These are phyloP conservation scores for Penicillium sp. DNA, from an alignment of 2,329 filamentous ascomycete species.

Conservation along the genomic window DNA sequence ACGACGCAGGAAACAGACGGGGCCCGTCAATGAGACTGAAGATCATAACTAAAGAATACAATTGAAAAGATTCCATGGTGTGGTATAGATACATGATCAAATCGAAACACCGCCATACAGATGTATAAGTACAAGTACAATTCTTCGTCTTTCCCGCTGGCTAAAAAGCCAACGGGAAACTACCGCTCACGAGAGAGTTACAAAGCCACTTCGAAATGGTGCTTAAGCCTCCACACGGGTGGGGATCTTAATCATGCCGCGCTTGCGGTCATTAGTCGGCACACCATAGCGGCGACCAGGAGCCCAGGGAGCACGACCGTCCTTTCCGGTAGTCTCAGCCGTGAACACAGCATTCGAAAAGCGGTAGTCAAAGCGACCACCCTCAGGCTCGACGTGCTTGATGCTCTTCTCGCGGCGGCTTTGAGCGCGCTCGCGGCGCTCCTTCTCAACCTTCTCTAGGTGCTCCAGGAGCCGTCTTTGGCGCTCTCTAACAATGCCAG, in stretches of 20 bases:
- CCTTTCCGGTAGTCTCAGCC: constrained; percentile 50
- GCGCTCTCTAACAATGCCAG: constrained; percentile 30
- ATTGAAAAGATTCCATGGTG: constrained; percentile 9
- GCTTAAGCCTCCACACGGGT: constrained; percentile 50
- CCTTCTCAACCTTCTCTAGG: constrained; percentile 37
- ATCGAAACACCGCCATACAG: constrained; percentile 16
- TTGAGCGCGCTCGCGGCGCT: constrained; percentile 37
- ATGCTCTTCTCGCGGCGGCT: constrained; percentile 43
- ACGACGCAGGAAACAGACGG: background rate
- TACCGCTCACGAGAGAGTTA: background rate
- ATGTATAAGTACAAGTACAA: constrained; percentile 25
- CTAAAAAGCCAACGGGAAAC: background rate
- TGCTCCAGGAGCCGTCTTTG: constrained; percentile 43
- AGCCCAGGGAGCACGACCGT: constrained; percentile 51
- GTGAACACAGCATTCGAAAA: constrained; percentile 53
- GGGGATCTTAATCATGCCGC: constrained; percentile 59
- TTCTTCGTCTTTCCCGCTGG: constrained; percentile 8
- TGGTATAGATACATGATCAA: constrained; percentile 22
- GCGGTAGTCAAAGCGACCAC: constrained; percentile 56
- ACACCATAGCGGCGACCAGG: constrained; percentile 59
- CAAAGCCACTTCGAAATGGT: background rate
- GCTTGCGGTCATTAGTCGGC: constrained; percentile 58
- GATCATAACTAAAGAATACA: constrained; percentile 1
- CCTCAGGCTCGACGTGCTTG: constrained; percentile 42
- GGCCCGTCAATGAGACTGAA: background rate